phyloP scores from a whole-genome alignment of 176 grass and related monocot genomes.

The Pharus latifolius region DNA sequence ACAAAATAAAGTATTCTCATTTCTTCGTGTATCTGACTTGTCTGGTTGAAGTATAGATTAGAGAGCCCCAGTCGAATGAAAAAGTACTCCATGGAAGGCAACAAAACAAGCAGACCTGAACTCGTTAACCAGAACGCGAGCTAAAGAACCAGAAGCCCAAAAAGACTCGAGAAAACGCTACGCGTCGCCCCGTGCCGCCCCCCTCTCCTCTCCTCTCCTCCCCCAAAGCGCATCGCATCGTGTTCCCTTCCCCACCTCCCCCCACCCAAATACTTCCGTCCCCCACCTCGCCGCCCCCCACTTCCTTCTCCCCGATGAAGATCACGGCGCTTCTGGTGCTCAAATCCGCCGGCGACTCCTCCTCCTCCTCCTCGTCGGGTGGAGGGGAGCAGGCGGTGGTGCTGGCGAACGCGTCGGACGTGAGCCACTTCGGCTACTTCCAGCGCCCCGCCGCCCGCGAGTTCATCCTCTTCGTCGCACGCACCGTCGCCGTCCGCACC shows the following conservation, averaged over 20 bases:
- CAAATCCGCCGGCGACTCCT: conserved; percentile 1
- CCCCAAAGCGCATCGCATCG: not conserved
- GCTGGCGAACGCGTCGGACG: conserved; percentile 54
- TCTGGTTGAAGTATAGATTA: no score
- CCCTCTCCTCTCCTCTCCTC: not conserved
- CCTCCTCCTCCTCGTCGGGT: not conserved
- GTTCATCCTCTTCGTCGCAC: conserved; percentile 70
- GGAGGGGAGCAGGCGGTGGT: conserved; percentile 34
- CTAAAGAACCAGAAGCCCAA: no score
- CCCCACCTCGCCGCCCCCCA: not conserved
- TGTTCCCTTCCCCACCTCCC: not conserved
- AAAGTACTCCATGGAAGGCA: no score
- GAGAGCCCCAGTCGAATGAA: no score
- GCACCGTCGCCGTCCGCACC: conserved; percentile 55
- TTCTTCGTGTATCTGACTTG: no score
- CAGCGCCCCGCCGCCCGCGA: conserved; percentile 37
- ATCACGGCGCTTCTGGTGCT: conserved; percentile 61
- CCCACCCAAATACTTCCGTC: not conserved
- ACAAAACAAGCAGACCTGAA: no score
- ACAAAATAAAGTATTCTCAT: no score
- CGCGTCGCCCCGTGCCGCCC: no score
- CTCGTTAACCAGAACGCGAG: no score
- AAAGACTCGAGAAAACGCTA: no score
- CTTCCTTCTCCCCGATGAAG: conserved; percentile 27
- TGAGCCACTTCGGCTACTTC: conserved; percentile 62